These are phyloP conservation scores for Graphilbum sp. DNA, from an alignment of 2,329 filamentous ascomycete species.

Conservation along the genomic window DNA sequence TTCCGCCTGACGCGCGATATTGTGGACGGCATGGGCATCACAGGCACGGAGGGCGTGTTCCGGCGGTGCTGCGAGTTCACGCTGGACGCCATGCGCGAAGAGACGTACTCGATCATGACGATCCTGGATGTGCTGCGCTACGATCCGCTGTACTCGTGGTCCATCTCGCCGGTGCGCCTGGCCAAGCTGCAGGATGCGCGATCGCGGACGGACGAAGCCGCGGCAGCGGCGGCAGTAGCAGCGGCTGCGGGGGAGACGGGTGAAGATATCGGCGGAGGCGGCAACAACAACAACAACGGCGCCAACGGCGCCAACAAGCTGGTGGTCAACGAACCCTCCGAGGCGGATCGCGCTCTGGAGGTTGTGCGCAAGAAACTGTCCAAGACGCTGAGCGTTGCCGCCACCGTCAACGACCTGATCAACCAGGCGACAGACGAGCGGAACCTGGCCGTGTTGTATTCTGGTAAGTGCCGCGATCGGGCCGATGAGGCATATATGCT, in stretches of 20 bases:
- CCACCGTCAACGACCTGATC: conserved; percentile 92
- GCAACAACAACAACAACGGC: conserved; percentile 12
- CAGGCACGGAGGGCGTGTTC: conserved; percentile 89
- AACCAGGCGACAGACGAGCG: conserved; percentile 87
- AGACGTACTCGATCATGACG: conserved; percentile 96
- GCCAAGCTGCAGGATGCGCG: conserved; percentile 49
- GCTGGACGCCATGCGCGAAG: conserved; percentile 82
- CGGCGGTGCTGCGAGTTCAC: conserved; percentile 97
- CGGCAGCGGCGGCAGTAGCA: conserved; percentile 9
- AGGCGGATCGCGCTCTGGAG: conserved; percentile 81
- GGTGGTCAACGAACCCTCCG: conserved; percentile 40
- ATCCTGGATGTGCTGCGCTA: conserved; percentile 96
- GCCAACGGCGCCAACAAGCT: conserved; percentile 12
- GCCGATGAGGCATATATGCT: background rate
- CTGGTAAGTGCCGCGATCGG: conserved; percentile 30
- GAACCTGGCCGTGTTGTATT: conserved; percentile 82
- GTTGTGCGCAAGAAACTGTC: conserved; percentile 93
- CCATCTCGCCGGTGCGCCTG: conserved; percentile 54
- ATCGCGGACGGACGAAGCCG: conserved; percentile 21
- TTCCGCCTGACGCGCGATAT: conserved; percentile 91
- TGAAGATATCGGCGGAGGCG: conserved; percentile 13
- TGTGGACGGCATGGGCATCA: conserved; percentile 93
- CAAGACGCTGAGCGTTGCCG: conserved; percentile 84
- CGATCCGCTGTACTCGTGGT: conserved; percentile 94
- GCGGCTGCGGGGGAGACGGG: conserved; percentile 13